Evolutionary conservation across 176 grass and related monocot genomes (phyloP).

Genomic region (Dactylis glomerata): DNA sequence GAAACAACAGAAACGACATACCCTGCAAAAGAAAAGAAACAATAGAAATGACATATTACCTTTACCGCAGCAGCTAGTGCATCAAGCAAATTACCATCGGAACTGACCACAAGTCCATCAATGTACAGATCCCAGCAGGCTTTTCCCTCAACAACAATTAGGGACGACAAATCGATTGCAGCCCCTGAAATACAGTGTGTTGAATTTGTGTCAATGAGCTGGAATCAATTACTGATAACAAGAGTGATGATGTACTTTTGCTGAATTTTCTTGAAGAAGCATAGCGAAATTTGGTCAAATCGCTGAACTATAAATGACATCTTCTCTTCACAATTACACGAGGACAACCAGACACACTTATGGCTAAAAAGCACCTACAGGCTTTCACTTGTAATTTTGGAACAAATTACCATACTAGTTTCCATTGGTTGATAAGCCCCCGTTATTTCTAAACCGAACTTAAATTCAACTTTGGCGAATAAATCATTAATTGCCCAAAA

Average conservation of each 20-base stretch:
- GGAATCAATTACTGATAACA: not conserved
- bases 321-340: not conserved
- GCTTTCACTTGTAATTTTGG: not conserved
- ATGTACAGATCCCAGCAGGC: slow-evolving; percentile 89
- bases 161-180: slow-evolving; percentile 80
- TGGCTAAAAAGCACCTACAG: not conserved
- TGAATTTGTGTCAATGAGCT: slow-evolving; percentile 10
- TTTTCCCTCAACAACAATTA: slow-evolving; percentile 84
- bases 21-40: no score
- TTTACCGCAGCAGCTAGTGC: slow-evolving; percentile 77
- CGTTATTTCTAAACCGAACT: not conserved
- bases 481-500: not conserved
- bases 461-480: not conserved
- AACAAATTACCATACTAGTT: not conserved
- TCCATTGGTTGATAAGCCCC: not conserved
- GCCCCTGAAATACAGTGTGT: slow-evolving; percentile 56
- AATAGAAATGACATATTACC: slow-evolving; percentile 43
- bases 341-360: not conserved
- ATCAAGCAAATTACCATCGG: slow-evolving; percentile 96
- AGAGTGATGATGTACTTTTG: not conserved
- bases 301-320: not conserved
- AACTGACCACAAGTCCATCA: slow-evolving; percentile 87
- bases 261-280: not conserved
- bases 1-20: no score
- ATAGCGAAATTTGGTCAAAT: not conserved